Evolutionary conservation across 1,139 yeast species (phyloP), one percentile per base, ranked within the genome.

Genomic region (Pichia terricola): DNA sequence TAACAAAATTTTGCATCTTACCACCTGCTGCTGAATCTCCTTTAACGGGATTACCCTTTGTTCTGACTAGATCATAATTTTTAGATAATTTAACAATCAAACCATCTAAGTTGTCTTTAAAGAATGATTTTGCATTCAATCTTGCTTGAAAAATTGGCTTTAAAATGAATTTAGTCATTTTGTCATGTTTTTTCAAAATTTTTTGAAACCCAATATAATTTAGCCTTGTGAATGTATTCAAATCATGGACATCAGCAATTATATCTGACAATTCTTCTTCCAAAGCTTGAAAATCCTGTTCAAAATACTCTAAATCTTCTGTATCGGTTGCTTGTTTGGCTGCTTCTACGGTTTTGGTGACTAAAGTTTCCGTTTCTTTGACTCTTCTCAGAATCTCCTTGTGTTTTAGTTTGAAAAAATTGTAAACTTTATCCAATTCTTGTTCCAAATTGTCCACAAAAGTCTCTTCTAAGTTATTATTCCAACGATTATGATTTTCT

Each of bases 11-110:
- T 64, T 94, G 98, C 70, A 89, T 97, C 37, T 85, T 75, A 38
- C 98, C 98, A 58, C 98, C 98, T 25, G 98, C 96, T 4, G 96
- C 64, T 1, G 95, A 79, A 65, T 91, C 98, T 51, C 97, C 97
- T 58, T 77, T 75, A 38, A 87, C 85, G 26, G 98, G 97, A 58
- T 87, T 84, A 54, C 98, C 98, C 55, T 95, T 77, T 1, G 96
- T 91, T 63, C 98, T 78, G 28, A 91, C 97, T 53, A 89, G 68
- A 61, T 94, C 97, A 58, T 91, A 91, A 47, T 87, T 72, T 57
- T 81, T 85, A 6, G 96, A 87, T 48, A 91, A 75, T 61, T 87
- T 85, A 43, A 91, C 96, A 49, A 91, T 89, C 55, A 89, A 68
- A 37, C 75, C 76, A 61, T 91, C 98, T 60, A 89, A 87, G 62